Conservation (phyloP, 108 stramenopile species). For the Aurantiochytrium sp. region DNA sequence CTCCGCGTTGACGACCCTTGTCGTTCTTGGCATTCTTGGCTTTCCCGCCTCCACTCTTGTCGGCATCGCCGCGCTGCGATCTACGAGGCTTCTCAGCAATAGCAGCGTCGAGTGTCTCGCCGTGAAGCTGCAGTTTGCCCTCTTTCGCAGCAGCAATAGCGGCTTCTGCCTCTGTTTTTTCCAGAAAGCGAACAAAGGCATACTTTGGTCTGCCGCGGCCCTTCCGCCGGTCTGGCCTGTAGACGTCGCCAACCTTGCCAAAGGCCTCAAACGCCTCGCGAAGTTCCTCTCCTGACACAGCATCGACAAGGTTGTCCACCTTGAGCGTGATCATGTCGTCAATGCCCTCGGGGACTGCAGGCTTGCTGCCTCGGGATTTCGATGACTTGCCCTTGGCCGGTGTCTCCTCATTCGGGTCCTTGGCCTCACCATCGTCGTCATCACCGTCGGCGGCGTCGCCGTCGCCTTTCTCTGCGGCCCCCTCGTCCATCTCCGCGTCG, state of each 20-base stretch:
- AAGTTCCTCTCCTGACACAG: not conserved
- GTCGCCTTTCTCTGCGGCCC: not conserved
- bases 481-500: not conserved
- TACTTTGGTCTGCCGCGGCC: not conserved
- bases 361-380: not conserved
- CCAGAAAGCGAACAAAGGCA: not conserved
- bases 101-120: not conserved
- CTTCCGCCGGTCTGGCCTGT: not conserved
- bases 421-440: not conserved
- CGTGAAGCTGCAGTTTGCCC: not conserved
- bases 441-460: not conserved
- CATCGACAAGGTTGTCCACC: not conserved
- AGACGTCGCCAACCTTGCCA: not conserved
- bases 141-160: not conserved
- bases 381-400: not conserved
- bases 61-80: not conserved
- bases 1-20: not conserved
- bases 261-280: not conserved
- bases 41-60: not conserved
- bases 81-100: not conserved
- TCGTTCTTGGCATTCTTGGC: not conserved
- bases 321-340: not conserved
- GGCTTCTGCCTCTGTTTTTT: not conserved
- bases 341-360: not conserved
- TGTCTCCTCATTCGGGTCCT: not conserved